Evolutionary conservation across 2,329 filamentous ascomycete species (phyloP), one percentile per base, ranked within the genome.

Genomic region (Botrytis fragariae): DNA sequence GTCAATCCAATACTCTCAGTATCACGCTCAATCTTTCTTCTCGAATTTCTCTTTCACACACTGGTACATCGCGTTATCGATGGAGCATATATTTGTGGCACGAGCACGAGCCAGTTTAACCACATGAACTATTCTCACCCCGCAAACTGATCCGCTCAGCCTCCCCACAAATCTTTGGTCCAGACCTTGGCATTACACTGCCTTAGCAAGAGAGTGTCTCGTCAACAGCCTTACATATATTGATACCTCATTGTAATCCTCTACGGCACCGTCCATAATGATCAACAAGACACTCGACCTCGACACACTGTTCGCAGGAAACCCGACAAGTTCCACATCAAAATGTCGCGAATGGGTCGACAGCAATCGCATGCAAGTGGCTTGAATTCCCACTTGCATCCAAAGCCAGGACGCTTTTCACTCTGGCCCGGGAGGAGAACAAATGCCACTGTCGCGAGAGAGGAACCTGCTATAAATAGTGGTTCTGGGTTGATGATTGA

Each of bases 161-260:
- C 45, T 18, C 64, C n/a, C 48, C 65, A 68, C 65, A 39, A 42
- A 54, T 48, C 45, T 68, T 32, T 29, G 64, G 45, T 68, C 64
- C 25, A 57, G 65, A 42, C 48, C 65, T 68, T 68, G 65, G 65
- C 48, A 57, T 68, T 68, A 68, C 65, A 68, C 65, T 68, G 65
- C 35, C 48, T 25, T 68, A 57, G 10, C 48, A n/a, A 69, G 48
- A 69, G n/a, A 57, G 25, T 44, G 65, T 71, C 32, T 71, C 16
- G 59, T 65, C 44, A 64, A 71, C 10, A 64, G 44, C 60, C 69
- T 64, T 45, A 39, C 69, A 64, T 32, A 64, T 29, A 62, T 39
- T 65, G 48, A 32, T 7, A 59, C 29, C 20, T 44, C 65, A 39
- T 44, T 14, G 48, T 44, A 29, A 57, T 59, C 35, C 35, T 37